Percentiles rank a stretch among this genome's conserved stretches.
Conservation (phyloP, 148 eudicot genomes). For the Cornus controversa region DNA sequence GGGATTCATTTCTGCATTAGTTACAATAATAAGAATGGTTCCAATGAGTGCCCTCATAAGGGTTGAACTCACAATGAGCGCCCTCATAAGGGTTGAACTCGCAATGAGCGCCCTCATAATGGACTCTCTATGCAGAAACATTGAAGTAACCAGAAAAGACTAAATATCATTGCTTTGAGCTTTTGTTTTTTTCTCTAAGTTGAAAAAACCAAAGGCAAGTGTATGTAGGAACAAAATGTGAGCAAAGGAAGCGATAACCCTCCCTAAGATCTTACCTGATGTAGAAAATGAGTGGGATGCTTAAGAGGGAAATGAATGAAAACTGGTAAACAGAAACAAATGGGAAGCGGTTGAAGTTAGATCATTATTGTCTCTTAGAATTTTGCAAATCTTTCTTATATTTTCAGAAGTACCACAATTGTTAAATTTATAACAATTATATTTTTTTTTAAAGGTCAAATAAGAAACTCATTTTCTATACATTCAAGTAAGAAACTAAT, state of each 20-base stretch:
- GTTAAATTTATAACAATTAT: too few relatives aligned
- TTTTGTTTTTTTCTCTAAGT: background rate
- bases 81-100: too few relatives aligned
- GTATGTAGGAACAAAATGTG: background rate
- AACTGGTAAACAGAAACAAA: background rate
- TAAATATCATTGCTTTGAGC: background rate
- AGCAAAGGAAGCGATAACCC: background rate
- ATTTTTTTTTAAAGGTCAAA: background rate
- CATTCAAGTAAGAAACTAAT: background rate
- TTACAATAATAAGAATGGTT: background rate
- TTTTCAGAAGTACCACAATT: too few relatives aligned
- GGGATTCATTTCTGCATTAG: background rate
- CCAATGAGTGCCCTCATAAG: too few relatives aligned
- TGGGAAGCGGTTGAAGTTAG: background rate
- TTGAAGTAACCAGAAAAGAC: background rate
- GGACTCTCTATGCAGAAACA: too few relatives aligned
- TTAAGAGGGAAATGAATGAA: background rate
- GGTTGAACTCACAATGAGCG: too few relatives aligned
- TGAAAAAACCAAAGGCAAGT: background rate
- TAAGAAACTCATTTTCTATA: background rate
- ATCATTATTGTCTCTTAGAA: background rate
- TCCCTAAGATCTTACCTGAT: background rate
- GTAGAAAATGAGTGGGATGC: background rate
- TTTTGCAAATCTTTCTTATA: background rate
- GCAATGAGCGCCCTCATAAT: too few relatives aligned